phyloP scores from a whole-genome alignment of 306 rosid species.

The Fragaria nilgerrensis region DNA sequence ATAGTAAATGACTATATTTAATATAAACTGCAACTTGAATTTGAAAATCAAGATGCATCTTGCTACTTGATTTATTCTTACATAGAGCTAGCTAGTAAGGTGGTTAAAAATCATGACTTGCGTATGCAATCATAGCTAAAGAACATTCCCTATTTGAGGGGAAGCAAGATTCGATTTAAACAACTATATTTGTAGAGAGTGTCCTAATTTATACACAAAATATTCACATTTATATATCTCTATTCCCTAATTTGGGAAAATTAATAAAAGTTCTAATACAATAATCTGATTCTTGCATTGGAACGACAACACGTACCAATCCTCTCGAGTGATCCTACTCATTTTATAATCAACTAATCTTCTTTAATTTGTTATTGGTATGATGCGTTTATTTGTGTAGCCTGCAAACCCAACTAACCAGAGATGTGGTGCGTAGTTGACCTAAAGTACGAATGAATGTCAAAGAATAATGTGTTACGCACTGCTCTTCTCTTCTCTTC shows the following conservation, averaged over 20 bases:
- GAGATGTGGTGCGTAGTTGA: conserved; percentile 33
- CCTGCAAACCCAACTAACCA: conserved; percentile 20
- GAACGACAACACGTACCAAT: not conserved
- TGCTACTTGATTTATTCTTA: not conserved
- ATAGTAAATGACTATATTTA: too few relatives aligned
- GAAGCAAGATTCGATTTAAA: conserved; percentile 12
- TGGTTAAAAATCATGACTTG: not conserved
- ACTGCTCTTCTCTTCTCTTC: not conserved
- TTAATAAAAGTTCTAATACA: not conserved
- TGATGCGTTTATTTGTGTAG: not conserved
- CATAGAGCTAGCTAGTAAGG: not conserved
- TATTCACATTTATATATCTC: not conserved
- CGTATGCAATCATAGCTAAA: not conserved
- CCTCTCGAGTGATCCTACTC: not conserved
- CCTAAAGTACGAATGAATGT: conserved; percentile 22
- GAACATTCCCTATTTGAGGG: conserved; percentile 14
- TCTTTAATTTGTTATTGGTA: not conserved
- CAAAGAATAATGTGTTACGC: conserved; percentile 8
- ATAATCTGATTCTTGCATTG: not conserved
- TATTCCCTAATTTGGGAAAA: not conserved
- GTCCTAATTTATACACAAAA: not conserved
- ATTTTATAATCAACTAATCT: not conserved
- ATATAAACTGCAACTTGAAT: too few relatives aligned
- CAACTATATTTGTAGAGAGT: conserved; percentile 2
- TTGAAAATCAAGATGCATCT: too few relatives aligned